Conservation (phyloP, 345 rosid species). For the Salix koriyanagi region DNA sequence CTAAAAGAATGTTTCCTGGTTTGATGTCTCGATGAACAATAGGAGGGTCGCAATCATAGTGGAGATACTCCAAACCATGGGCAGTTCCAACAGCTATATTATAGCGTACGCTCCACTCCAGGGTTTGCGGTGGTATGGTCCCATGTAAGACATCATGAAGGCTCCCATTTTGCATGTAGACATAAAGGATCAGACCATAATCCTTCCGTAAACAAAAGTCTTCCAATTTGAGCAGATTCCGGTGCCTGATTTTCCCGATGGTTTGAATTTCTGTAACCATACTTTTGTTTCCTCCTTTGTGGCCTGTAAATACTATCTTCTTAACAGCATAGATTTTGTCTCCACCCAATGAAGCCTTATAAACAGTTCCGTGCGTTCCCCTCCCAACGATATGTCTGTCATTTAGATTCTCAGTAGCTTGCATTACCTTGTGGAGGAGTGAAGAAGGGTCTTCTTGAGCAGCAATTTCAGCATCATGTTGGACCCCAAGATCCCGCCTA, state of each 20-base stretch:
- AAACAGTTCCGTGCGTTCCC: conserved; percentile 80
- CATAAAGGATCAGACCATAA: conserved; percentile 57
- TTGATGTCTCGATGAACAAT: conserved; percentile 80
- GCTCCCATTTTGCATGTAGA: conserved; percentile 73
- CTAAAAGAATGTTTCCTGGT: conserved; percentile 72
- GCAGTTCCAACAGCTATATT: conserved; percentile 64
- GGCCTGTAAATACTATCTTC: conserved; percentile 45
- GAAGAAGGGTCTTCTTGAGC: conserved; percentile 45
- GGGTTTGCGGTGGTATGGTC: conserved; percentile 16
- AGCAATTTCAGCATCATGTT: conserved; percentile 31
- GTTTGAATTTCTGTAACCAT: conserved; percentile 69
- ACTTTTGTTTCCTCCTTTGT: conserved; percentile 41
- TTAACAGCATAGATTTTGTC: conserved; percentile 55
- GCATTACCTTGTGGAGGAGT: conserved; percentile 53
- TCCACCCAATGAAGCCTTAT: conserved; percentile 48
- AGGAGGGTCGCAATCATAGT: conserved; percentile 65
- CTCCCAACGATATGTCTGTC: conserved; percentile 60
- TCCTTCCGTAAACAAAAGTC: conserved; percentile 75
- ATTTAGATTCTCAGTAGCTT: conserved; percentile 65
- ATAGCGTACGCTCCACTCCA: conserved; percentile 60
- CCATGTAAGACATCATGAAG: conserved; percentile 54
- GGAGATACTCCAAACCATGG: conserved; percentile 77
- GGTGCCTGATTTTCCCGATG: conserved; percentile 56
- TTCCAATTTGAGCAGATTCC: conserved; percentile 67
- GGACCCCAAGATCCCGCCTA: conserved; percentile 32